Percentiles rank a stretch among this genome's conserved stretches.
phyloP scores from a whole-genome alignment of 2,329 filamentous ascomycete species.

The Phialophora chinensis region DNA sequence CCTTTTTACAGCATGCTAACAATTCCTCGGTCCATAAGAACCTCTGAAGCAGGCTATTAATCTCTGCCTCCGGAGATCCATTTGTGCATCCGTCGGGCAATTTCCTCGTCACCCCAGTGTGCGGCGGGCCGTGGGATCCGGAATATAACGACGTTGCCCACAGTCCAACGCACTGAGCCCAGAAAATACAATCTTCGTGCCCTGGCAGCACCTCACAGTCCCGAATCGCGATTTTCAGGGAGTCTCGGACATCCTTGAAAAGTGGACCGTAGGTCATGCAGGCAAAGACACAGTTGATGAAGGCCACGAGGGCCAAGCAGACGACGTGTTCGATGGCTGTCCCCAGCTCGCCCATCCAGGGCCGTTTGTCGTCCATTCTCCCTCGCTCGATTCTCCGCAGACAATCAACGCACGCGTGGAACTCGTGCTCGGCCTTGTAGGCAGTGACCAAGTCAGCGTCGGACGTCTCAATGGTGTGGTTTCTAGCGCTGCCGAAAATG shows the following conservation, averaged over 20 bases:
- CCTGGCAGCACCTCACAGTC: conserved; percentile 1
- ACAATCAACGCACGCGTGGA: conserved; percentile 22
- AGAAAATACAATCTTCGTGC: conserved; percentile 12
- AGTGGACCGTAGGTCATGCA: conserved; percentile 8
- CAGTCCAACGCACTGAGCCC: conserved; percentile 7
- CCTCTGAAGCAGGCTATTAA: not conserved
- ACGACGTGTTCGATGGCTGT: conserved; percentile 19
- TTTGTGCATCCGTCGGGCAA: not conserved
- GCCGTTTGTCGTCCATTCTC: not conserved
- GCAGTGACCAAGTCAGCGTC: conserved; percentile 11
- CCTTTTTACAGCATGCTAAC: not conserved
- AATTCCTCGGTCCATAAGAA: not conserved
- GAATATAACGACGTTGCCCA: not conserved
- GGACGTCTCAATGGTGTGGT: not conserved
- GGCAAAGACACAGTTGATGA: conserved; percentile 14
- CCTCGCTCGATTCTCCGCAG: conserved; percentile 12
- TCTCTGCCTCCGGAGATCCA: not conserved
- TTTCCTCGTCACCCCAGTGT: not conserved
- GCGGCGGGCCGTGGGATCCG: not conserved
- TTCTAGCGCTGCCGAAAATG: conserved; percentile 9
- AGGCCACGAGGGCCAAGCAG: conserved; percentile 15
- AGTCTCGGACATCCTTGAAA: conserved; percentile 7
- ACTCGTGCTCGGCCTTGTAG: conserved; percentile 23
- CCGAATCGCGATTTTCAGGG: not conserved
- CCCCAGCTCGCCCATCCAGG: not conserved